These are phyloP conservation scores for Pyrenochaeta sp. DNA, from an alignment of 2,329 filamentous ascomycete species.

Conservation along the genomic window DNA sequence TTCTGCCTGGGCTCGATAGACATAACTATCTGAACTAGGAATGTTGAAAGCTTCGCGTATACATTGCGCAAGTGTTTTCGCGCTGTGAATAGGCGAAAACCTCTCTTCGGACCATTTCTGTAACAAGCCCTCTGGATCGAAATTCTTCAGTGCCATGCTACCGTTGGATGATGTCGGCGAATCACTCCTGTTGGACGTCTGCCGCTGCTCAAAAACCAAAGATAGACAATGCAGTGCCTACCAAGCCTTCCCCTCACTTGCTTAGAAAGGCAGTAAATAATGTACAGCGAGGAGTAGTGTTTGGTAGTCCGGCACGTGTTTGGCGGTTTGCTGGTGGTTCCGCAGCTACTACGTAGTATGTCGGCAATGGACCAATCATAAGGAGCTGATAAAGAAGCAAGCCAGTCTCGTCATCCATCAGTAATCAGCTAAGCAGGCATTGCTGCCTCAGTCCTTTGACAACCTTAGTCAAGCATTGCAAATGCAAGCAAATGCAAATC, in stretches of 20 bases:
- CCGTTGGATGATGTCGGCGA: too few species aligned
- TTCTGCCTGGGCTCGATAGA: conserved; percentile 59
- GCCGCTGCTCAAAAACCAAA: neutral
- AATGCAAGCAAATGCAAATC: too few species aligned
- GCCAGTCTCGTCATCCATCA: conserved; percentile 39
- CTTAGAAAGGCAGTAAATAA: conserved; percentile 10
- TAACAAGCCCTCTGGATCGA: conserved; percentile 57
- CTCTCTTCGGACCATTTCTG: conserved; percentile 51
- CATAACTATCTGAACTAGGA: conserved; percentile 54
- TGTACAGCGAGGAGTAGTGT: conserved; percentile 1
- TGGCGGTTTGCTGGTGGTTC: too few species aligned
- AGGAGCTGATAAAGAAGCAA: conserved; percentile 20
- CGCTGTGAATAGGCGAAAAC: conserved; percentile 30
- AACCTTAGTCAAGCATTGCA: conserved; percentile 46
- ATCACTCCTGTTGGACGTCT: too few species aligned
- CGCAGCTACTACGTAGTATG: too few species aligned
- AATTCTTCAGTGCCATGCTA: conserved; percentile 41
- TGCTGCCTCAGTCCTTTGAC: conserved; percentile 14
- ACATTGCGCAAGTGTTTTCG: conserved; percentile 51
- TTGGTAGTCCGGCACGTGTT: too few species aligned
- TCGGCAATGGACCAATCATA: conserved; percentile 33
- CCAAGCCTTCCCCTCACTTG: conserved; percentile 5
- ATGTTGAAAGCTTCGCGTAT: conserved; percentile 59
- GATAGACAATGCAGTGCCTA: neutral
- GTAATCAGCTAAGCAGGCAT: conserved; percentile 29